Evolutionary conservation across 2,329 filamentous ascomycete genomes (phyloP).

Genomic region (Beauveria australis): DNA sequence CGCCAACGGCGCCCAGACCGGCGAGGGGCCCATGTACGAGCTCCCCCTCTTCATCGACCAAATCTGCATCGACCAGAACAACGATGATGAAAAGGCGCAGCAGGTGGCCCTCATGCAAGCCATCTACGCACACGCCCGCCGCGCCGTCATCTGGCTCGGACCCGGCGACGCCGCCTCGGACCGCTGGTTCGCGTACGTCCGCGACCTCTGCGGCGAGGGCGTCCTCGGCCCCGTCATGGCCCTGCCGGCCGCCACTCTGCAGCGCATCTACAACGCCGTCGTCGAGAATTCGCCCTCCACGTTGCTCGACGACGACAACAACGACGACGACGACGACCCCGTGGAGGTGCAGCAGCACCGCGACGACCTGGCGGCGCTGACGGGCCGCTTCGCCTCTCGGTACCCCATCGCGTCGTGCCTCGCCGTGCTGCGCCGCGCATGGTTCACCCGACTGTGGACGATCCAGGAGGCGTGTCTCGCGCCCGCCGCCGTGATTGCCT

Average conservation of each 20-base stretch:
- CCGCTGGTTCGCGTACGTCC: conserved; percentile 15
- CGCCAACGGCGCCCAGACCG: background rate
- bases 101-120: conserved; percentile 23
- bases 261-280: conserved; percentile 22
- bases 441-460: conserved; percentile 27
- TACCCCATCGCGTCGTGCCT: conserved; percentile 21
- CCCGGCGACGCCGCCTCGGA: conserved; percentile 16
- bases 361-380: conserved; percentile 19
- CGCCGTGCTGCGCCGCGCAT: conserved; percentile 21
- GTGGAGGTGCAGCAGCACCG: conserved; percentile 17
- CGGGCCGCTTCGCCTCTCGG: conserved; percentile 15
- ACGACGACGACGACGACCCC: background rate
- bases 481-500: conserved; percentile 17
- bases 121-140: conserved; percentile 20
- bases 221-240: conserved; percentile 18
- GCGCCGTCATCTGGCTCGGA: conserved; percentile 23
- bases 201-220: conserved; percentile 15
- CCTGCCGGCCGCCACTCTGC: conserved; percentile 16
- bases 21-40: background rate
- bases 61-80: conserved; percentile 23
- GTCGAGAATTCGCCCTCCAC: conserved; percentile 13
- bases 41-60: conserved; percentile 24
- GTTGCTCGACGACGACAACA: conserved; percentile 12
- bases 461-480: conserved; percentile 26
- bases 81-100: conserved; percentile 17